phyloP scores from a whole-genome alignment of 2,329 filamentous ascomycete species.

The Colletotrichum endophyticum region DNA sequence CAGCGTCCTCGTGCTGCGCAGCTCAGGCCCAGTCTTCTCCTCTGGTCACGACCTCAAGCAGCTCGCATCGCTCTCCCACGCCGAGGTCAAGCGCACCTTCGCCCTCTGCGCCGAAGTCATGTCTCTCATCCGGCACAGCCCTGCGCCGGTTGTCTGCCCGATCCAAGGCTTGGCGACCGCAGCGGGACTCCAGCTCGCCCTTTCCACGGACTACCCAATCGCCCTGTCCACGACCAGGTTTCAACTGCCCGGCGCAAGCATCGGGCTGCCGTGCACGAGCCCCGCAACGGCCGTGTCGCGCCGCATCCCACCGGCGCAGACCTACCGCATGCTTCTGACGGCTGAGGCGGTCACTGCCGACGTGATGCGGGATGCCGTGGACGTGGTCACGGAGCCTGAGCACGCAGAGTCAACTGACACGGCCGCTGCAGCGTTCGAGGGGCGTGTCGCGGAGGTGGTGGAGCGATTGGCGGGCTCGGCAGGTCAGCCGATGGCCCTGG shows the following conservation, averaged over 20 bases:
- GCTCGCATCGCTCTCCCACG: conserved; percentile 14
- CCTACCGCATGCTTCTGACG: conserved; percentile 32
- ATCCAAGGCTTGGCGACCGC: conserved; percentile 35
- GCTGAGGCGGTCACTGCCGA: conserved; percentile 29
- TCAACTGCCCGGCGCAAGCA: conserved; percentile 30
- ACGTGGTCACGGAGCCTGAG: conserved; percentile 24
- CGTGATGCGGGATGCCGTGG: conserved; percentile 28
- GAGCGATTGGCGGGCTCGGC: conserved; percentile 24
- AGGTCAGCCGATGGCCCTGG: conserved; percentile 34
- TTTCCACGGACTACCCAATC: conserved; percentile 32
- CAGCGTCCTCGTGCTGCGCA: conserved; percentile 35
- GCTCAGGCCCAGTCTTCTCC: conserved; percentile 31
- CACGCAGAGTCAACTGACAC: conserved; percentile 23
- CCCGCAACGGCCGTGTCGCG: conserved; percentile 31
- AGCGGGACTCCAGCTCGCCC: conserved; percentile 36
- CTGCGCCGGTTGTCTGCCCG: conserved; percentile 32
- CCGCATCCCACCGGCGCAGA: conserved; percentile 25
- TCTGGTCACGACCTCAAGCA: conserved; percentile 36
- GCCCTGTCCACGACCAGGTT: conserved; percentile 26
- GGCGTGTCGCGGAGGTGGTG: conserved; percentile 27
- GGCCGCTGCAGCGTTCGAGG: conserved; percentile 24
- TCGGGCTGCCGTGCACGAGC: conserved; percentile 36
- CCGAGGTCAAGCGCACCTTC: conserved; percentile 26
- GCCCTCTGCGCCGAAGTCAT: conserved; percentile 34
- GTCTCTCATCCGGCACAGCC: conserved; percentile 34